These are phyloP conservation scores for Neoboletus magnificus DNA, from an alignment of 768 basidiomycete species.

Conservation along the genomic window DNA sequence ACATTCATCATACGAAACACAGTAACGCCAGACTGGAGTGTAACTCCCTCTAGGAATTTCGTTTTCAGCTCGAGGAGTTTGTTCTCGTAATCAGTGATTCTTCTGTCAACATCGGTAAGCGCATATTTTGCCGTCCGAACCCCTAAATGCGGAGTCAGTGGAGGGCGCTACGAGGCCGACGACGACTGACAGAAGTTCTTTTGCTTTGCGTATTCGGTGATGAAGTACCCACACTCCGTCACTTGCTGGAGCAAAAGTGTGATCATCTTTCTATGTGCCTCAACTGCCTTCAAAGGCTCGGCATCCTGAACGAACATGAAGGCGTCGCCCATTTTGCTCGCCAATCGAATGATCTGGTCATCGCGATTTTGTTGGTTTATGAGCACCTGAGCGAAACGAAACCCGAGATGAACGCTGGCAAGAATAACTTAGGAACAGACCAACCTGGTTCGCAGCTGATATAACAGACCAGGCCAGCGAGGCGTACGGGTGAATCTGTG, in stretches of 20 bases:
- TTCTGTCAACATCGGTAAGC: too few relatives aligned
- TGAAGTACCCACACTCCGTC: conserved; percentile 8
- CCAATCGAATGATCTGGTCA: background rate
- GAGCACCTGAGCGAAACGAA: background rate
- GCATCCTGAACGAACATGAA: background rate
- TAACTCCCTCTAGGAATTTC: too few relatives aligned
- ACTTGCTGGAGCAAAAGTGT: conserved; percentile 5
- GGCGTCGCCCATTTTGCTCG: background rate
- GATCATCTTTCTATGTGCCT: background rate
- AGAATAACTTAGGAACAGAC: background rate
- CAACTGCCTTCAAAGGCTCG: background rate
- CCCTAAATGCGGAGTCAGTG: background rate
- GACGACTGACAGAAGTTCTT: background rate
- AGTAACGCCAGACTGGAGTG: too few relatives aligned
- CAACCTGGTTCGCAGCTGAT: too few relatives aligned
- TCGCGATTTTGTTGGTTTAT: background rate
- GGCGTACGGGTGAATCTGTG: too few relatives aligned
- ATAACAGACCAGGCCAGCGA: too few relatives aligned
- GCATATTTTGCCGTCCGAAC: too few relatives aligned
- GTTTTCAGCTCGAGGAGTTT: too few relatives aligned
- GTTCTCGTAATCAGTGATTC: too few relatives aligned
- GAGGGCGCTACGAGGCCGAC: background rate
- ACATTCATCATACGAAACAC: too few relatives aligned
- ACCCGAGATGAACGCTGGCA: background rate
- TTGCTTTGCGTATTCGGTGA: background rate